Evolutionary conservation across 108 stramenopile genomes (phyloP), one percentile per base, ranked within the genome.

Genomic region (Phaeodactylum tricornutum): DNA sequence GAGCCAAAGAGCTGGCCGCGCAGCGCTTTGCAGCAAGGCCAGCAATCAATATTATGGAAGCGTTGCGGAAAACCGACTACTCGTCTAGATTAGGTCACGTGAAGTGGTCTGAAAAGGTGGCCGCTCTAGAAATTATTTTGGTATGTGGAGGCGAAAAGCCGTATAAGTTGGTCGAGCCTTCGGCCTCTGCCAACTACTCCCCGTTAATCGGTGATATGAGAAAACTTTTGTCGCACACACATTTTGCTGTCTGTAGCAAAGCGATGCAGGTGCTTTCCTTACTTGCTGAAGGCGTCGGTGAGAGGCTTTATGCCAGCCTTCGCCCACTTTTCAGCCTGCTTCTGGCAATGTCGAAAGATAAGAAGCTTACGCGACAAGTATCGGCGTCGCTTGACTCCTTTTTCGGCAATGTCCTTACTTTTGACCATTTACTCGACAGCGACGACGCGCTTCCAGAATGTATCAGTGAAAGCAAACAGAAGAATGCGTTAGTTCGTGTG

Each of bases 41-140:
- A 4, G 80, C 75, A 36, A 71, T 88, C 27, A 67, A 92, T 62
- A 66, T 92, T 25, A 53, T 87, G 30, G 64, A 60, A 25, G 65
- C 59, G 20, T 43, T 84, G 1, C 38, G 52, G 3, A 67, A 64
- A 50, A 80, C 86, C 6, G 80, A 81, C 7, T 92, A 92, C 63
- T 47, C 62, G 2, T 40, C 59, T 4, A 72, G 77, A 35, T 60
- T 92, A 11, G 67, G 72, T 36, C 39, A 63, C 27, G 63, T 71
- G 7, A 92, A 92, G 52, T 92, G 91, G 91, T 71, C 67, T 12
- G 81, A 92, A 44, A 92, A 87, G 52, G 81, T 83, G 22, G 77
- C 66, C n/a, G 91, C 81, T 16, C 62, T 92, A 44, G 69, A 86
- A 19, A 59, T 73, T 35, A 57, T 81, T 4, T 32, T 92, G 17